Base-by-base conservation (phyloP, 2,329 filamentous ascomycete genomes). In the Diaporthe sp. region DNA sequence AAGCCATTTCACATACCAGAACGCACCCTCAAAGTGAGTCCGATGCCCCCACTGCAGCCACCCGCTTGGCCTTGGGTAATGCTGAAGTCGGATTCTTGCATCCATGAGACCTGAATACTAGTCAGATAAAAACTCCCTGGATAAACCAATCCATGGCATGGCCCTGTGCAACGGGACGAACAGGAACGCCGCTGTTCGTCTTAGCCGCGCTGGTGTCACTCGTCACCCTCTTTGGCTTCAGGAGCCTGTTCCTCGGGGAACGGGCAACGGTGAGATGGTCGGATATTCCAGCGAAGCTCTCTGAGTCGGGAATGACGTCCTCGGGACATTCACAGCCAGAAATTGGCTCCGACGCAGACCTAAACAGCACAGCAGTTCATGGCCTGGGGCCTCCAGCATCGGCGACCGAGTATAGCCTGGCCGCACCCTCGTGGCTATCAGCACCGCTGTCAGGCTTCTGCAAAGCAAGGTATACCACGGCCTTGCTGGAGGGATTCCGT, bases 401-500 rank as follows among this genome's bases (percentile, higher is more conserved):
- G 22, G 22, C 56, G 22, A 13, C 10, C 12, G 56, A 59, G 1
- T 59, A 59, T 15, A 27, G 6, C 30, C 32, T 35, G 22, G 56
- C 35, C n/a, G 9, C 32, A 8, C 32, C 56, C 13, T 35, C 56
- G 2, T 59, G 35, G 56, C 2, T 25, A 39, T 39, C 56, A 39
- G 56, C 19, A 10, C 56, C 35, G 27, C 17, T 39, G n/a, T 59
- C 56, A 59, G 35, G 35, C 56, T 59, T 59, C n/a, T 59, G 56
- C 13, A 39, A 59, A 17, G 12, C 5, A 12, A 59, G 32, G 22
- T 59, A 59, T 17, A 59, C 56, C 22, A n/a, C 19, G 22, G 32
- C 56, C 32, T 39, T 39, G 22, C 85, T 85, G 75, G 88, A 76
- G n/a, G 83, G 82, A 13, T 47, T 76, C 73, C 27, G 76, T 76